Evolutionary conservation across 139 green algal genomes (phyloP).

Genomic region (Chlorella sp.): DNA sequence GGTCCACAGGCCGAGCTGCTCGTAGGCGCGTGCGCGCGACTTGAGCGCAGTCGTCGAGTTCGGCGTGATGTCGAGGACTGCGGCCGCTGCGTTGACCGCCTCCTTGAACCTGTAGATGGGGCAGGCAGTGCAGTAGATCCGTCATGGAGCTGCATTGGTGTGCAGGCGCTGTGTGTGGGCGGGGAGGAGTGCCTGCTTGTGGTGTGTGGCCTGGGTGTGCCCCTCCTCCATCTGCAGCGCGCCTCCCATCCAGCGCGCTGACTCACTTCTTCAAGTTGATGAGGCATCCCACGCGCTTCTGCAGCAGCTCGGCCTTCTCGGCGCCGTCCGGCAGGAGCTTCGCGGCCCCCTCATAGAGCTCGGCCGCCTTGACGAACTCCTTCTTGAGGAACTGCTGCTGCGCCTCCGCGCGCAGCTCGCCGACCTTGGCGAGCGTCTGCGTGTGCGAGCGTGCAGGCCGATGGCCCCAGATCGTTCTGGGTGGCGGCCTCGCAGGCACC

Average conservation of each 20-base stretch:
- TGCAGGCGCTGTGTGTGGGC: too few species aligned
- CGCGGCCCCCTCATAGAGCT: constrained; percentile 64
- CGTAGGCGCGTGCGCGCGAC: constrained; percentile 63
- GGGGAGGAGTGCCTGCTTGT: too few species aligned
- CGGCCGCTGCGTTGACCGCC: constrained; percentile 69
- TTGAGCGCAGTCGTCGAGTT: constrained; percentile 53
- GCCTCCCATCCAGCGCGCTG: neutral
- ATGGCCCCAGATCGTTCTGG: too few species aligned
- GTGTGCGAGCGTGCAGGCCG: neutral
- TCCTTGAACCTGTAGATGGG: constrained; percentile 69
- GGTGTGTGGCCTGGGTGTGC: too few species aligned
- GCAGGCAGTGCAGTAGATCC: too few species aligned
- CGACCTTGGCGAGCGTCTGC: constrained; percentile 1
- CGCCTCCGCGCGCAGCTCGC: constrained; percentile 29
- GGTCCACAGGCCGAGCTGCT: constrained; percentile 73
- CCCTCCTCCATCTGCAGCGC: neutral
- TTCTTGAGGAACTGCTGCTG: constrained; percentile 63
- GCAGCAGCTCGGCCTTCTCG: constrained; percentile 64
- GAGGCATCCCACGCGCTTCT: constrained; percentile 78
- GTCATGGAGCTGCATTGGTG: too few species aligned
- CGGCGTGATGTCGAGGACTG: constrained; percentile 53
- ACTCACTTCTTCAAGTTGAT: constrained; percentile 60
- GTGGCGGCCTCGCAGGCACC: too few species aligned
- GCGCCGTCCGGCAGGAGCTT: constrained; percentile 39
- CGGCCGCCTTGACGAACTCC: constrained; percentile 65